phyloP scores from a whole-genome alignment of 495 filamentous ascomycete genomes.

The Xylaria longipes region DNA sequence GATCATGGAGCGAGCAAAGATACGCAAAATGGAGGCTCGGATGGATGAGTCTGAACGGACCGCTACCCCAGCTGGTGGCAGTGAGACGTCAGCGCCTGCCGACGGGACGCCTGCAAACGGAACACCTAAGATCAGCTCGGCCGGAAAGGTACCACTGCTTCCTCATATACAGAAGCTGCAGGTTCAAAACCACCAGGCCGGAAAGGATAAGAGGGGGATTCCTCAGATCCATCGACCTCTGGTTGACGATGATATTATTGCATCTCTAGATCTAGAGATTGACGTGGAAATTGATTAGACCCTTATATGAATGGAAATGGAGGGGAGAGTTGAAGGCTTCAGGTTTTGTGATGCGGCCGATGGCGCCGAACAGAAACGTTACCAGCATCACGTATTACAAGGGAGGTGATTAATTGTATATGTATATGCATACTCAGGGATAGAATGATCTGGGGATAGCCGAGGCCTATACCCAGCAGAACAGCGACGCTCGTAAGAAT shows the following conservation, averaged over 20 bases:
- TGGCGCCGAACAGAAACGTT: not conserved
- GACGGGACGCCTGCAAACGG: conserved; percentile 47
- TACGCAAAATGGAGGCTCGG: conserved; percentile 60
- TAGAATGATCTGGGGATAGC: not conserved
- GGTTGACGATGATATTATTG: conserved; percentile 86
- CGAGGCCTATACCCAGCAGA: too few species aligned
- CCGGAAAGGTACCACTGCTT: conserved; percentile 40
- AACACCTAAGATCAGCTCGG: conserved; percentile 32
- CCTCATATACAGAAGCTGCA: conserved; percentile 58
- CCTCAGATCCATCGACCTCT: conserved; percentile 72
- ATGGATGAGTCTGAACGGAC: conserved; percentile 57
- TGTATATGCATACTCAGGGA: not conserved
- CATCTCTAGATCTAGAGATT: conserved; percentile 78
- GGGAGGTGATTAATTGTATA: not conserved
- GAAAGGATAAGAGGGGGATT: conserved; percentile 61
- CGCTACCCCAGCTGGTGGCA: conserved; percentile 50
- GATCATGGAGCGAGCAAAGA: conserved; percentile 72
- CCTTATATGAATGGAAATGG: not conserved
- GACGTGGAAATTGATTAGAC: conserved; percentile 69
- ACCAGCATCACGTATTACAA: not conserved
- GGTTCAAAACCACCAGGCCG: conserved; percentile 55
- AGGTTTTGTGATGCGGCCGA: not conserved
- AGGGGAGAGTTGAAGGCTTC: not conserved
- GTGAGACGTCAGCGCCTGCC: conserved; percentile 36
- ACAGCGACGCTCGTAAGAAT: not conserved